phyloP scores from a whole-genome alignment of 495 filamentous ascomycete genomes.

The Tuber indicum region DNA sequence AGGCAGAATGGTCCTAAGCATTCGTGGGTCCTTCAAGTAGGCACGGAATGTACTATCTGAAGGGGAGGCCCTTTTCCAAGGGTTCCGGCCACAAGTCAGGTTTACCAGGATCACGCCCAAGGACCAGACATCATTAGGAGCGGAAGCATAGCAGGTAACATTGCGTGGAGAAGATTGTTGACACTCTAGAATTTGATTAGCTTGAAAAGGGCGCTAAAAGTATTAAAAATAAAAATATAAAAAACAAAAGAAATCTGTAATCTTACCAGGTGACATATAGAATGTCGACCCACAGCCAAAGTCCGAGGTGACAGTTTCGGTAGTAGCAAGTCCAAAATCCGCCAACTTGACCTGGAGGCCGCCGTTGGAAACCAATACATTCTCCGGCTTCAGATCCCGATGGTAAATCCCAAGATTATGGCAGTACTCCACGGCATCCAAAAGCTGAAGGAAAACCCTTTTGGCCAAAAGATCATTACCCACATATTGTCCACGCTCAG shows the following conservation, averaged over 20 bases:
- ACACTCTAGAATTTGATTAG: conserved; percentile 62
- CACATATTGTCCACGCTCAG: conserved; percentile 84
- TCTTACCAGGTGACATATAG: conserved; percentile 97
- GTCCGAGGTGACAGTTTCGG: conserved; percentile 75
- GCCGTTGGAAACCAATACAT: conserved; percentile 83
- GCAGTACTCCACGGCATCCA: conserved; percentile 96
- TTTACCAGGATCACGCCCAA: conserved; percentile 96
- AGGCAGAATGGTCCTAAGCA: conserved; percentile 88
- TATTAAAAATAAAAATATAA: not conserved
- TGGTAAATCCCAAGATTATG: conserved; percentile 93
- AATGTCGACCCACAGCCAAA: conserved; percentile 98
- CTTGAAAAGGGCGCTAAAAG: conserved; percentile 1
- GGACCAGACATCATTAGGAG: conserved; percentile 96
- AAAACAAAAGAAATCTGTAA: conserved; percentile 14
- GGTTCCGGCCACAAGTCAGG: conserved; percentile 94
- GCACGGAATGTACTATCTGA: conserved; percentile 95
- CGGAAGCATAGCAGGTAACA: conserved; percentile 76
- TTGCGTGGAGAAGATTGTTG: conserved; percentile 75
- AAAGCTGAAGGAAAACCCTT: conserved; percentile 83
- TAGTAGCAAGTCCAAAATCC: conserved; percentile 92
- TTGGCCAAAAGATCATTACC: conserved; percentile 86
- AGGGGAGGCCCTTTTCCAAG: conserved; percentile 89
- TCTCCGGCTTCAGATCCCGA: conserved; percentile 96
- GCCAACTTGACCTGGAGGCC: conserved; percentile 90
- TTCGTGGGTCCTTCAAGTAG: conserved; percentile 75